Evolutionary conservation across 495 filamentous ascomycete species (phyloP).

Genomic region (Aspergillus cavernicola): DNA sequence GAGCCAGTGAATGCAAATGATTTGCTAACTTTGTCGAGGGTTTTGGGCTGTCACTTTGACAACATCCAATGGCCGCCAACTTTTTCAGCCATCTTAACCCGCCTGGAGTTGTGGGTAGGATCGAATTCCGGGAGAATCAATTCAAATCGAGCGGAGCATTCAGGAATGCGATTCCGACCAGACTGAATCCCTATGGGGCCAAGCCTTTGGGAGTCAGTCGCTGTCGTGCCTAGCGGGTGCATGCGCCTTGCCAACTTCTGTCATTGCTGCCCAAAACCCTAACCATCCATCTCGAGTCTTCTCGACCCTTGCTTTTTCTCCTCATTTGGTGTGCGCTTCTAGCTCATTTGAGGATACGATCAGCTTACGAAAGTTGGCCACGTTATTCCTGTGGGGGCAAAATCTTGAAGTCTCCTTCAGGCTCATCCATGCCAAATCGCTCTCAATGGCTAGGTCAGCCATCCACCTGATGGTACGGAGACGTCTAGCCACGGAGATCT

Average conservation of each 20-base stretch:
- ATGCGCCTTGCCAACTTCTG: conserved; percentile 27
- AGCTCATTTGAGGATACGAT: conserved; percentile 21
- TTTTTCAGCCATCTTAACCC: conserved; percentile 9
- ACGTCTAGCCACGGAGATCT: conserved; percentile 16
- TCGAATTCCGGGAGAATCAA: conserved; percentile 1
- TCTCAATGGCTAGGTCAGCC: conserved; percentile 13
- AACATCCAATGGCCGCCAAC: conserved; percentile 5
- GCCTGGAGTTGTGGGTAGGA: conserved; percentile 8
- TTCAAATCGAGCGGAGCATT: conserved; percentile 4
- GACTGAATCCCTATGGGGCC: conserved; percentile 12
- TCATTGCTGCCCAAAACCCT: conserved; percentile 39
- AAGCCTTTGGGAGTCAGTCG: conserved; percentile 12
- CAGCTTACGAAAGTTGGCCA: conserved; percentile 23
- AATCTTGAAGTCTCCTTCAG: conserved; percentile 14
- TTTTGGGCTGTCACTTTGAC: not conserved
- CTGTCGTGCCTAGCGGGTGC: conserved; percentile 18
- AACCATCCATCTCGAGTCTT: conserved; percentile 8
- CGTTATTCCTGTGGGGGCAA: conserved; percentile 23
- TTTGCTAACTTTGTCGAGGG: not conserved
- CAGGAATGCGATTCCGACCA: conserved; percentile 11
- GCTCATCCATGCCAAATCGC: conserved; percentile 16
- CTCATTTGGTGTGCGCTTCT: conserved; percentile 13
- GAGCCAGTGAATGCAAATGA: conserved; percentile 1
- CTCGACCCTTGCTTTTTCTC: conserved; percentile 17
- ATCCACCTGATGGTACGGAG: conserved; percentile 14